Conservation (phyloP, 2,329 filamentous ascomycete genomes). For the Allantophomopsis lycopodina region DNA sequence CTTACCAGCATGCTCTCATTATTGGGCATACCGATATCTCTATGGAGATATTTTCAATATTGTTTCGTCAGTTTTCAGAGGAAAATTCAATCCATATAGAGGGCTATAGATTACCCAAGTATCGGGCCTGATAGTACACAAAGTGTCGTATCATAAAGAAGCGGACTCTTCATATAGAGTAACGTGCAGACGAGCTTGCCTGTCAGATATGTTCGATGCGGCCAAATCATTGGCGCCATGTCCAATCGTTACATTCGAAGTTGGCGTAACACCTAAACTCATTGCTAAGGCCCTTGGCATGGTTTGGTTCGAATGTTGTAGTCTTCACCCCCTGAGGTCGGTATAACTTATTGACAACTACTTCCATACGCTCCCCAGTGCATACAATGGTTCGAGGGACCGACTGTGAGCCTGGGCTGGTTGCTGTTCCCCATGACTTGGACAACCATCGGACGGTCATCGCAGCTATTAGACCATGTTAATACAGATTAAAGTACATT, state of each 20-base stretch:
- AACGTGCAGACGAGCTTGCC: too few species aligned
- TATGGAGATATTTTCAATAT: too few species aligned
- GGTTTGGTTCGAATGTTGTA: conserved; percentile 55
- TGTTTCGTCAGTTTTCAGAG: too few species aligned
- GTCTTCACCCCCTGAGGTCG: conserved; percentile 43
- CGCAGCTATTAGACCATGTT: conserved; percentile 35
- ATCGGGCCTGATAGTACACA: too few species aligned
- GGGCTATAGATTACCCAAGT: too few species aligned
- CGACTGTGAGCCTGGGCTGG: conserved; percentile 1
- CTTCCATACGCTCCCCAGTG: conserved; percentile 66
- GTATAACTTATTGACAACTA: conserved; percentile 54
- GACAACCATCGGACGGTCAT: conserved; percentile 64
- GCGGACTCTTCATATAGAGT: too few species aligned
- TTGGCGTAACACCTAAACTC: conserved; percentile 73
- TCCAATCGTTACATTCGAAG: conserved; percentile 49
- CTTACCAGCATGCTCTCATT: too few species aligned
- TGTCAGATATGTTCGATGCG: too few species aligned
- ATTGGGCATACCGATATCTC: too few species aligned
- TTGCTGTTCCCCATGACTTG: conserved; percentile 20
- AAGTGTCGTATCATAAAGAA: too few species aligned
- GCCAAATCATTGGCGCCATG: conserved; percentile 12
- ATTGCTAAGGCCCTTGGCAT: conserved; percentile 64
- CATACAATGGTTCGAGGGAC: conserved; percentile 42
- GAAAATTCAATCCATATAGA: too few species aligned
- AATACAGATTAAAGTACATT: conserved; percentile 2